Evolutionary conservation across 140 eudicot species (phyloP), one percentile per base, ranked within the genome.

Genomic region (Stevia rebaudiana): DNA sequence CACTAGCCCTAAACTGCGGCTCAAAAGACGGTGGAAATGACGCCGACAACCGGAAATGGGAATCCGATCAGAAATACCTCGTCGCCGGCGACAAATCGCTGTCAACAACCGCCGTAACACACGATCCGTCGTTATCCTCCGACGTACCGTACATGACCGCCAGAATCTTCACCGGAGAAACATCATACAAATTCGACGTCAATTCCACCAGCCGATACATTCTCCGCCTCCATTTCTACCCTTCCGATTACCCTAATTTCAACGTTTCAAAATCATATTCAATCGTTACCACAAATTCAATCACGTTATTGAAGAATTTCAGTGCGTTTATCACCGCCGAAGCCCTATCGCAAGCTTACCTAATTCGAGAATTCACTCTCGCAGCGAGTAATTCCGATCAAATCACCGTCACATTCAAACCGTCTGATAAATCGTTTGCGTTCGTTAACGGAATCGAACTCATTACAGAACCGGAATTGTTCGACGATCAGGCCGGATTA

Each of bases 381-480:
- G 74, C 87, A 1, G 76, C 96, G 0, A 25, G 35, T 1, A 31
- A 25, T 8, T 46, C 69, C 7, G 75, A 80, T 25, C 56, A 66
- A 1, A 67, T 88, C 21, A 73, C 57, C 5, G 6, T 88, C 12
- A 80, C 78, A 0, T 72, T 88, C 52, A 82, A 70, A 78, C 94
- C 96, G 4, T 73, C 75, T 1, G 75, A 50, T 1, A 69, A 78
- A 35, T 72, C 90, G 0, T 88, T 88, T 37, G 96, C 90, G 0
- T 88, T 84, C 4, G 76, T 88, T 56, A 88, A 88, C 39, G 96
- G 96, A 2, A 84, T 88, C 0, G 89, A 87, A 65, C 44, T 87
- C 18, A 75, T 84, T 1, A 37, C 80, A 2, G 65, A 71, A 13
- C 94, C 87, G 8, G 71, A 74, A 9, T 2, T 84, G 36, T 84